phyloP scores from a whole-genome alignment of 1,139 yeast species.

The Protomyces macrosporus region DNA sequence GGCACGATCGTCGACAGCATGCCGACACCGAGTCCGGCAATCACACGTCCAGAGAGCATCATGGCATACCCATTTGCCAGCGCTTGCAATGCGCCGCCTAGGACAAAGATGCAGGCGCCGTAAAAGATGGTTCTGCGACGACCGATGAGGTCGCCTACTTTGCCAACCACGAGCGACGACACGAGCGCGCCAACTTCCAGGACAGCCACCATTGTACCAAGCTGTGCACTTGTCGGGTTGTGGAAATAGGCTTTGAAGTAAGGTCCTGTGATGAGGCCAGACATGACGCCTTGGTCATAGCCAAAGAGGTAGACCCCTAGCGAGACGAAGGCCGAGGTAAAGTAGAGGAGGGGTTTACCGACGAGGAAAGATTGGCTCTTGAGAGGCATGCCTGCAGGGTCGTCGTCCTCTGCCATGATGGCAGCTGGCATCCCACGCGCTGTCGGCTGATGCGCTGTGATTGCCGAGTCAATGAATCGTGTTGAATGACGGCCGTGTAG shows the following conservation, averaged over 20 bases:
- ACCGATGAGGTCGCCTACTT: conserved; percentile 73
- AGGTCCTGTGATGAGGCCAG: conserved; percentile 65
- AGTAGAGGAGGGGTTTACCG: conserved; percentile 48
- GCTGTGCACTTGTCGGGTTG: conserved; percentile 60
- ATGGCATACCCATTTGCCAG: conserved; percentile 47
- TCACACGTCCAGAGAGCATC: conserved; percentile 67
- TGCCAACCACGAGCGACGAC: conserved; percentile 71
- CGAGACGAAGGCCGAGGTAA: conserved; percentile 76
- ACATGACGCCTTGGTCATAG: conserved; percentile 88
- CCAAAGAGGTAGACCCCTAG: conserved; percentile 76
- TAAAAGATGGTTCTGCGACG: conserved; percentile 73
- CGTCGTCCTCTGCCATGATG: neutral
- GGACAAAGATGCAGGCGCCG: conserved; percentile 72
- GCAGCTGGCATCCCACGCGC: neutral
- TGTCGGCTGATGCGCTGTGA: too few relatives aligned
- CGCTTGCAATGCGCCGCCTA: conserved; percentile 77
- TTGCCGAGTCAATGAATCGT: too few relatives aligned
- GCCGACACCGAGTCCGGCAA: conserved; percentile 58
- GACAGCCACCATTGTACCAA: conserved; percentile 81
- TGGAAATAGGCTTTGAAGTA: conserved; percentile 68
- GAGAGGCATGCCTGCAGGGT: neutral
- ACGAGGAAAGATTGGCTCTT: conserved; percentile 29
- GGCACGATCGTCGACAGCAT: conserved; percentile 92
- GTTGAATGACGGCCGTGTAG: too few relatives aligned
- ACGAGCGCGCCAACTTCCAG: conserved; percentile 51